A percentile compares a stretch with the other conserved stretches of the same genome.
phyloP scores from a whole-genome alignment of 2,329 filamentous ascomycete genomes.

The Pseudogymnoascus sp. region DNA sequence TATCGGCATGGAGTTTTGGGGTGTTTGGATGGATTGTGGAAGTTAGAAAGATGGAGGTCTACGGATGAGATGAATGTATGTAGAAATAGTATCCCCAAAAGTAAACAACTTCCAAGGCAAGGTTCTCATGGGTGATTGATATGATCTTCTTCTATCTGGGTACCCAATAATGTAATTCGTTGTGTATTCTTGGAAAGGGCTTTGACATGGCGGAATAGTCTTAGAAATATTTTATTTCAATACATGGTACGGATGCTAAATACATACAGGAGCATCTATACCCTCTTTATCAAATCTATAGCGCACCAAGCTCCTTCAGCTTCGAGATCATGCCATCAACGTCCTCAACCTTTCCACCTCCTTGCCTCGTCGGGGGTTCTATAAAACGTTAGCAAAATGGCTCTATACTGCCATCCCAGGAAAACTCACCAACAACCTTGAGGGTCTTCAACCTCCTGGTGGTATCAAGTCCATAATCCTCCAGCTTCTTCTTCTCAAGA shows the following conservation, averaged over 20 bases:
- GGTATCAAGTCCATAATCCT: slow-evolving; percentile 71
- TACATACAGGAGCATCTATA: background rate
- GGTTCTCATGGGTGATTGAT: background rate
- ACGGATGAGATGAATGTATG: slow-evolving; percentile 8
- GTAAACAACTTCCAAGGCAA: slow-evolving; percentile 1
- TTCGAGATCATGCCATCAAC: slow-evolving; percentile 90
- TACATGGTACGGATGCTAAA: slow-evolving; percentile 3
- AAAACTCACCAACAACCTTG: slow-evolving; percentile 69
- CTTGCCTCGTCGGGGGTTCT: slow-evolving; percentile 83
- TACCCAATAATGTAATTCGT: background rate
- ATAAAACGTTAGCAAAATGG: slow-evolving; percentile 20
- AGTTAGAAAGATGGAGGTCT: background rate
- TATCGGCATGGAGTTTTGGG: slow-evolving; percentile 7
- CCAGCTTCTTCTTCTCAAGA: slow-evolving; percentile 81
- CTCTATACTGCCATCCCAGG: background rate
- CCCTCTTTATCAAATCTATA: slow-evolving; percentile 40
- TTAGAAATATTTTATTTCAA: background rate
- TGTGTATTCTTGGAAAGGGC: background rate
- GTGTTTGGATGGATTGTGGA: background rate
- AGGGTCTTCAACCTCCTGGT: slow-evolving; percentile 76
- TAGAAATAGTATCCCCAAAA: slow-evolving; percentile 9
- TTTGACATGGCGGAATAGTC: background rate
- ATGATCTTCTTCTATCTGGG: too few relatives aligned
- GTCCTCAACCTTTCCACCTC: slow-evolving; percentile 94
- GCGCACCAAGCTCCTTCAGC: slow-evolving; percentile 90